phyloP scores from a whole-genome alignment of 148 eudicot species.

The Rhododendron simsii region DNA sequence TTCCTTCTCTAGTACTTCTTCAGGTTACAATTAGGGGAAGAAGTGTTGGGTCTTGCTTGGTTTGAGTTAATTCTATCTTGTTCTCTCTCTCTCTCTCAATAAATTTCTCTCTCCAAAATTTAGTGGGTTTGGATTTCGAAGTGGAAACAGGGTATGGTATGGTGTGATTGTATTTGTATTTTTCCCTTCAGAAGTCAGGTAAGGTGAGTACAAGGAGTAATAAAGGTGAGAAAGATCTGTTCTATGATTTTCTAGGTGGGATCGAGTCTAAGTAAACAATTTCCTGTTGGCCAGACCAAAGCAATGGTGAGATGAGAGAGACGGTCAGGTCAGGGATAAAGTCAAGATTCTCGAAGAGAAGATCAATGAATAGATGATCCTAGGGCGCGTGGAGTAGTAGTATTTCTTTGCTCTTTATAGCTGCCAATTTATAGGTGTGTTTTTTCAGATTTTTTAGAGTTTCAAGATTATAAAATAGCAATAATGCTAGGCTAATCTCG shows the following conservation, averaged over 20 bases:
- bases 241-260: not conserved
- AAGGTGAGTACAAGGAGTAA: not conserved
- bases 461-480: no score
- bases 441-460: no score
- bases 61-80: no score
- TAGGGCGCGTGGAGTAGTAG: no score
- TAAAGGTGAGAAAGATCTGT: not conserved
- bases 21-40: no score
- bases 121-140: not conserved
- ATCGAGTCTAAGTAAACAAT: not conserved
- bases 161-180: not conserved
- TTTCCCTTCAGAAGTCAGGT: slow-evolving; percentile 8
- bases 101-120: not conserved
- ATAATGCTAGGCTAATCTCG: no score
- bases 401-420: no score
- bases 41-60: no score
- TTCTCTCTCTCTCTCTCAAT: not conserved
- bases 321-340: not conserved
- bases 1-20: no score
- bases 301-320: not conserved
- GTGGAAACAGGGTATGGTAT: not conserved
- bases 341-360: no score
- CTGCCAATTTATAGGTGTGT: no score
- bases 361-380: no score
- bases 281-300: slow-evolving; percentile 8